phyloP scores from a whole-genome alignment of 23 red algal genomes.

The Gracilaria gracilis region DNA sequence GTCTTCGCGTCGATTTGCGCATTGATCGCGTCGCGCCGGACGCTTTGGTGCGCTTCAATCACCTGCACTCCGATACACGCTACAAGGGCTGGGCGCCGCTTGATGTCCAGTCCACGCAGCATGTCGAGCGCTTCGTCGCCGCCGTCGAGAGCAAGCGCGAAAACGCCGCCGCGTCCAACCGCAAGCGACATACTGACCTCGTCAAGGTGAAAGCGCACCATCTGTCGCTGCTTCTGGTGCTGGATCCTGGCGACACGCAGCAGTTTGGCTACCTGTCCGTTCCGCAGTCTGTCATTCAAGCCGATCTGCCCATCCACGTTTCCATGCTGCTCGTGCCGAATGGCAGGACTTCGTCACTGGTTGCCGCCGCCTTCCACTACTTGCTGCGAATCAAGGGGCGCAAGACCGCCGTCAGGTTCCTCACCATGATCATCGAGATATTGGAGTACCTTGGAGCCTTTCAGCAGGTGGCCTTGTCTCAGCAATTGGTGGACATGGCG shows the following conservation, averaged over 20 bases:
- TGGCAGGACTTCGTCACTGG: slow-evolving; percentile 20
- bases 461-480: slow-evolving; percentile 8
- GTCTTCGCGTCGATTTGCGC: slow-evolving; percentile 26
- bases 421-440: slow-evolving; percentile 57
- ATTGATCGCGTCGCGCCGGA: neutral
- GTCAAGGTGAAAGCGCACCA: slow-evolving; percentile 51
- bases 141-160: neutral
- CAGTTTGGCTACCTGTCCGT: slow-evolving; percentile 49
- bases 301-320: slow-evolving; percentile 59
- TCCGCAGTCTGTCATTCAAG: slow-evolving; percentile 65
- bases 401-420: slow-evolving; percentile 48
- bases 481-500: slow-evolving; percentile 54
- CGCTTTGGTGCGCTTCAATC: slow-evolving; percentile 61
- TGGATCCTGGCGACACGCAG: slow-evolving; percentile 66
- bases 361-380: slow-evolving; percentile 60
- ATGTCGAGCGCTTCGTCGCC: neutral
- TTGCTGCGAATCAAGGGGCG: slow-evolving; percentile 42
- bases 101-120: neutral
- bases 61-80: slow-evolving; percentile 38
- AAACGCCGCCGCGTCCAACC: neutral
- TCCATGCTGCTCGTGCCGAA: slow-evolving; percentile 72
- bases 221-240: slow-evolving; percentile 55
- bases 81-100: slow-evolving; percentile 53
- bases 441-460: slow-evolving; percentile 63
- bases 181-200: slow-evolving; percentile 14